These are phyloP conservation scores for Lactarius trivialis DNA, from an alignment of 768 basidiomycete genomes.

Conservation along the genomic window DNA sequence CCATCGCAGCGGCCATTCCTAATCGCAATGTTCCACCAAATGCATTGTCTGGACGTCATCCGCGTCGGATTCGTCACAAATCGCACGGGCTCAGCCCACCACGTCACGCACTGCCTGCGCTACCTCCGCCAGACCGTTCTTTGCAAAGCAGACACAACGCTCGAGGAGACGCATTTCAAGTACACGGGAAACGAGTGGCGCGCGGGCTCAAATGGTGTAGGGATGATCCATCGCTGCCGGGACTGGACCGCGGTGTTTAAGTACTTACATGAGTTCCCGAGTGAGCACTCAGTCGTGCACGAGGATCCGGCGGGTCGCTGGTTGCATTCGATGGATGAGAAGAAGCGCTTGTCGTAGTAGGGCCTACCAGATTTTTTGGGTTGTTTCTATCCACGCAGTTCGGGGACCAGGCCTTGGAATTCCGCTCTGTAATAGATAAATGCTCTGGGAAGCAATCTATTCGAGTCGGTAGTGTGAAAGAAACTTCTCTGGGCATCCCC, in stretches of 20 bases:
- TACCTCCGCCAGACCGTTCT: constrained; percentile 28
- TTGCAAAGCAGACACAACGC: constrained; percentile 28
- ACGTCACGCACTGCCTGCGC: constrained; percentile 27
- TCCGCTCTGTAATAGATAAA: too few species aligned
- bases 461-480: too few species aligned
- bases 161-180: constrained; percentile 21
- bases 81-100: neutral
- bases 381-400: too few species aligned
- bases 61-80: neutral
- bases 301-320: neutral
- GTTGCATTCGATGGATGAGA: neutral
- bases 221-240: neutral
- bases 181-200: neutral
- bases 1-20: neutral
- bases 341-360: neutral
- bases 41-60: neutral
- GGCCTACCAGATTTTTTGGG: too few species aligned
- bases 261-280: neutral
- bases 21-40: neutral
- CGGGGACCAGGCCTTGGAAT: too few species aligned
- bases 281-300: neutral
- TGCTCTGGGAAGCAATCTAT: too few species aligned
- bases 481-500: too few species aligned
- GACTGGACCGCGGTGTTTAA: neutral
- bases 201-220: neutral